Percentiles rank a stretch among this genome's conserved stretches.
Conservation (phyloP, 257 asterid genomes). For the Osmanthus fragrans region DNA sequence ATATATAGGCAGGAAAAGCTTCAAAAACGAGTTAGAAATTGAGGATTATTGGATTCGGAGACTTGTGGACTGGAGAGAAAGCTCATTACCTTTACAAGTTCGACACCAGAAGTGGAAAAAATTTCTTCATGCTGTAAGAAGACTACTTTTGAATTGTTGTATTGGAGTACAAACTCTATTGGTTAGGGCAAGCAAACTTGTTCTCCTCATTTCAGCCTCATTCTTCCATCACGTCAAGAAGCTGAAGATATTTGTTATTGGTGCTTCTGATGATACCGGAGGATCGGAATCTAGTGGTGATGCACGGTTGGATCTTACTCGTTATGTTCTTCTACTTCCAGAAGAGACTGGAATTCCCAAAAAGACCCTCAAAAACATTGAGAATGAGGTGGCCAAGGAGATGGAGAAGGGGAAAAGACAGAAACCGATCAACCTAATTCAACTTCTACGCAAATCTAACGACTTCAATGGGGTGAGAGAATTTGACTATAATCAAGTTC, state of each 20-base stretch:
- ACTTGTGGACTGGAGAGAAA: constrained; percentile 32
- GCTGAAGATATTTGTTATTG: not conserved
- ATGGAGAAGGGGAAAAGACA: constrained; percentile 21
- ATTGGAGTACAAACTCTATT: constrained; percentile 22
- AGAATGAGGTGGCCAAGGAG: constrained; percentile 15
- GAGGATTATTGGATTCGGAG: constrained; percentile 33
- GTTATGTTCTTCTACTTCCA: constrained; percentile 29
- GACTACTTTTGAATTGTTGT: constrained; percentile 17
- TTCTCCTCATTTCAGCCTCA: constrained; percentile 13
- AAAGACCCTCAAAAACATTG: not conserved
- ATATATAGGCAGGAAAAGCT: not conserved
- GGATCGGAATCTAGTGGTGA: not conserved
- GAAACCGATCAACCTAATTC: constrained; percentile 14
- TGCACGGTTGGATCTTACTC: constrained; percentile 8
- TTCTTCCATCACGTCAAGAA: not conserved
- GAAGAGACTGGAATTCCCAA: constrained; percentile 25
- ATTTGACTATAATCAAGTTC: constrained; percentile 20
- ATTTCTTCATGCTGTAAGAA: constrained; percentile 22
- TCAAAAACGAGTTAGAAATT: constrained; percentile 21
- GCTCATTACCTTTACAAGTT: constrained; percentile 24
- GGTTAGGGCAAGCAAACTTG: constrained; percentile 24
- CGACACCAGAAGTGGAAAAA: constrained; percentile 10
- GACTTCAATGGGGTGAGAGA: constrained; percentile 24
- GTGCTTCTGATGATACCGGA: not conserved
- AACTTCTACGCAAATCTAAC: constrained; percentile 20